Conservation (phyloP, 1,139 yeast species). For the Yamadazyma atmosphaerica region DNA sequence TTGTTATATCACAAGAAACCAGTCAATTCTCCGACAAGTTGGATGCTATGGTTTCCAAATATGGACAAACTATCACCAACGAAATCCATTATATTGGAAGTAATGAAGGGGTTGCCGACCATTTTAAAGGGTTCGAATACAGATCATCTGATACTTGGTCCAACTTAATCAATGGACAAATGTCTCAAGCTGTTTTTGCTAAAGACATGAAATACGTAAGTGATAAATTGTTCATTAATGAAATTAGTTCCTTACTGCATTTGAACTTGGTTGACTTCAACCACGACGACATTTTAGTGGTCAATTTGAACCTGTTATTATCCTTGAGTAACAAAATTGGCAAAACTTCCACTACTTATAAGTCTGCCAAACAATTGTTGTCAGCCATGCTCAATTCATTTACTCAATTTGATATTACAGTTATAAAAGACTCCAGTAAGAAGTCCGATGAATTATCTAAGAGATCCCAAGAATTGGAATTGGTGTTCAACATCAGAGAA, state of each 20-base stretch:
- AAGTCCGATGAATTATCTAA: slow-evolving; percentile 15
- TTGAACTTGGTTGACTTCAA: slow-evolving; percentile 20
- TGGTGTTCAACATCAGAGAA: slow-evolving; percentile 16
- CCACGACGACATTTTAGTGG: slow-evolving; percentile 24
- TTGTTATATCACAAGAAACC: slow-evolving; percentile 6
- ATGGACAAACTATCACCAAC: slow-evolving; percentile 24
- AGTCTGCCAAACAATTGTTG: slow-evolving; percentile 34
- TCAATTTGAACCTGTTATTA: slow-evolving; percentile 42
- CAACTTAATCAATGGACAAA: slow-evolving; percentile 14
- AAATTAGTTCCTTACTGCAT: slow-evolving; percentile 47
- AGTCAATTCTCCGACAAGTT: slow-evolving; percentile 6
- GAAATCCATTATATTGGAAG: slow-evolving; percentile 25
- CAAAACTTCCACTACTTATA: slow-evolving; percentile 37
- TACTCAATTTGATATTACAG: slow-evolving; percentile 33
- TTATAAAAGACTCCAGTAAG: slow-evolving; percentile 22
- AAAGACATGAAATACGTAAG: slow-evolving; percentile 21
- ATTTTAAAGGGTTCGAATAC: slow-evolving; percentile 34
- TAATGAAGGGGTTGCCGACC: slow-evolving; percentile 14
- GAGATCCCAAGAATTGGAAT: slow-evolving; percentile 26
- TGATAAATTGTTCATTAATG: slow-evolving; percentile 48
- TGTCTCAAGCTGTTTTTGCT: slow-evolving; percentile 12
- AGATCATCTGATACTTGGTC: slow-evolving; percentile 39
- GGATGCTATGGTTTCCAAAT: slow-evolving; percentile 7
- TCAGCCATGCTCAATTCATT: slow-evolving; percentile 30
- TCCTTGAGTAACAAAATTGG: slow-evolving; percentile 47